Evolutionary conservation across 2,329 filamentous ascomycete species (phyloP), one percentile per base, ranked within the genome.

Genomic region (Aaosphaeria pasadenensis): DNA sequence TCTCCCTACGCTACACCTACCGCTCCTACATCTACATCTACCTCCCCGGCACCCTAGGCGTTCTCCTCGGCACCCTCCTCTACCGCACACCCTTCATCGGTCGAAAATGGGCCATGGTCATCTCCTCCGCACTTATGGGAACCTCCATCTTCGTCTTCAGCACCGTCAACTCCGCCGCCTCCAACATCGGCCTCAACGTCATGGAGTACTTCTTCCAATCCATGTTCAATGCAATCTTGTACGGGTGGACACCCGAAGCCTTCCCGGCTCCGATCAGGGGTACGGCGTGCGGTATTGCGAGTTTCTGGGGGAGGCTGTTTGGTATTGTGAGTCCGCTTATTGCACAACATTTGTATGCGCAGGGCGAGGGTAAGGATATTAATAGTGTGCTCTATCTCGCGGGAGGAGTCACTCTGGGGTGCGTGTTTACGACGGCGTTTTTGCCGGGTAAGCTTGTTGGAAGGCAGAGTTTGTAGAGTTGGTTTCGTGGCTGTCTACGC

Each of bases 251-350:
- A 3, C 77, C 77, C 1, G 77, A 79, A 53, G 72, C 74, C 5
- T 80, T 79, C 51, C 75, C 77, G 0, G 76, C 78, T 3, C 72
- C 74, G 0, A 73, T 81, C 11, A 62, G 77, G 33, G 78, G 77
- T 4, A 81, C 76, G 1, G 69, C 81, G 0, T 79, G 77, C 54
- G 81, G 82, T 0, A 51, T 83, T 9, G 79, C 80, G 2, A 79
- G 77, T 50, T 84, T 82, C 57, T 83, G 79, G 78, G 81, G 81
- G 1, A 64, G 81, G 2, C 46, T 84, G 28, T 81, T 81, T 53
- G 77, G 78, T 7, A 83, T 84, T 40, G 73, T 84, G 11, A 79
- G 77, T 35, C 81, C 81, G 0, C 57, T 83, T 35, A 79, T 81
- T 45, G 79, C 78, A 4, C 75, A 80, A 53, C 67, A 76, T n/a